Percentiles rank a stretch among this genome's conserved stretches.
Evolutionary conservation across 2,329 filamentous ascomycete species (phyloP).

Genomic region (Pseudogymnoascus sp.): DNA sequence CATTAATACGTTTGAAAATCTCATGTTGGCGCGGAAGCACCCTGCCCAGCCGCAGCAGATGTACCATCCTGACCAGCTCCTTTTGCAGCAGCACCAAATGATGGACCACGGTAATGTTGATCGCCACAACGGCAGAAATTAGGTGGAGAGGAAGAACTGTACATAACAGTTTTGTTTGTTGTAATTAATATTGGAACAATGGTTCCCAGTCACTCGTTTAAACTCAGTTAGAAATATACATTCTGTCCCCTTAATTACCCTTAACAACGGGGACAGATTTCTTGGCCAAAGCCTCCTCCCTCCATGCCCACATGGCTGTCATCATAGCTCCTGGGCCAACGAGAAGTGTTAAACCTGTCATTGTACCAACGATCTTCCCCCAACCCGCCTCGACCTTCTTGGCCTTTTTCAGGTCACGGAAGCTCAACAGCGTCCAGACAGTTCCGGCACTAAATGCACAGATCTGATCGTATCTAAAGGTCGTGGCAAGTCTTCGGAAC

Average conservation of each 20-base stretch:
- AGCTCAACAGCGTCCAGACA: constrained; percentile 27
- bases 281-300: constrained; percentile 28
- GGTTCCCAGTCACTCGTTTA: background rate
- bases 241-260: constrained; percentile 12
- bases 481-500: constrained; percentile 12
- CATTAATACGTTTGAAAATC: background rate
- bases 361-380: constrained; percentile 18
- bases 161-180: background rate
- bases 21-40: background rate
- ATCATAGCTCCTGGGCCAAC: constrained; percentile 27
- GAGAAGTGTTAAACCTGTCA: constrained; percentile 15
- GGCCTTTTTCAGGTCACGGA: constrained; percentile 28
- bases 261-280: background rate
- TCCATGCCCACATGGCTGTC: constrained; percentile 27
- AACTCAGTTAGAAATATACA: background rate
- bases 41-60: background rate
- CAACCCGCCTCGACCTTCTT: constrained; percentile 23
- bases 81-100: background rate
- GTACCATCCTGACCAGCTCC: constrained; percentile 1
- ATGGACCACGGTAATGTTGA: background rate
- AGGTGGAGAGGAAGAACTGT: background rate
- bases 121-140: background rate
- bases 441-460: constrained; percentile 18
- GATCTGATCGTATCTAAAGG: constrained; percentile 22
- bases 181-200: background rate